Base-by-base conservation (phyloP, 1,284 basidiomycete genomes). In the Ceratobasidium sp. region DNA sequence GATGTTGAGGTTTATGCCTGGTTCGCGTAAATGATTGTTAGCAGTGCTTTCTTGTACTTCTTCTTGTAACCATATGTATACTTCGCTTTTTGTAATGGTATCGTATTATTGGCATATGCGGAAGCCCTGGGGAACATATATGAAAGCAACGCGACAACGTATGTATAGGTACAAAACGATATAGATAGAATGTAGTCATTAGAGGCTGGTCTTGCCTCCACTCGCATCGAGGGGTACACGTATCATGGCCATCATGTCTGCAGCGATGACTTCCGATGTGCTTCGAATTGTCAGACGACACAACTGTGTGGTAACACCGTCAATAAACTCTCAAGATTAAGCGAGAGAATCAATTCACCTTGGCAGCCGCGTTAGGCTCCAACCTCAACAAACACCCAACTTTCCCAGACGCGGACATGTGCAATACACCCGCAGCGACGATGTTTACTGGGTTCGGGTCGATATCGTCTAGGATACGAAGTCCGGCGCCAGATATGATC, bases 351-450 rank as follows among this genome's bases (percentile, higher is more conserved):
- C 10, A 27, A 20, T 23, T 52, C 83, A 95, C 95, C 89, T 97
- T 97, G 20, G 96, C 97, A 79, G 97, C 95, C 76, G 90, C 89
- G 86, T 99, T 99, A 0, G 98, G 98, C 85, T 99, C 98, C 64
- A 98, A 84, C 75, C 98, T 90, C 81, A 98, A 86, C 81, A 99
- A 86, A 83, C 97, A 98, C 2, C 97, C 98, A 46, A 99, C 95
- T 85, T 99, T 99, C 27, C 97, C 97, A 7, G 92, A 91, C 1
- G 87, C 83, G 7, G 93, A 91, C 86, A 92, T 98, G 83, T 98
- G 96, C 78, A 99, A 86, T 41, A 99, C 96, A 30, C 95, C 97
- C 18, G 97, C 98, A 35, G 90, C 94, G 23, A 99, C 97, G 60
- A 96, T 84, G 83, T 99, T 96, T 81, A 88, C 90, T 20, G 93